Conservation (phyloP, 2,329 filamentous ascomycete genomes). For the Pestalotiopsis sp. region DNA sequence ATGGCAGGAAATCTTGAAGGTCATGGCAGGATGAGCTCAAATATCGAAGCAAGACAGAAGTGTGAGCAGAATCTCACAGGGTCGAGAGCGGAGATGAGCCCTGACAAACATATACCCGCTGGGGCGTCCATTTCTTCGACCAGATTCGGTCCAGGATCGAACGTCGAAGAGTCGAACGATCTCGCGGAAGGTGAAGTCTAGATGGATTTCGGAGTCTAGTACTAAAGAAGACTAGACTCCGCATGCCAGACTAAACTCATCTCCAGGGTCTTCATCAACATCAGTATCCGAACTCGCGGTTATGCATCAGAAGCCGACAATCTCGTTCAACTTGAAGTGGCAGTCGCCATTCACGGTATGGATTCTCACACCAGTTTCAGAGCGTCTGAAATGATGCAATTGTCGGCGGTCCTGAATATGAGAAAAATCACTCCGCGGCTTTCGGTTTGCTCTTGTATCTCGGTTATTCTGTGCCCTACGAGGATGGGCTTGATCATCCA, state of each 20-base stretch:
- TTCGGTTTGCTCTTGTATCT: background rate
- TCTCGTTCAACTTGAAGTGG: background rate
- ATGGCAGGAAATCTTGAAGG: conserved; percentile 28
- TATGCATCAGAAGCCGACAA: background rate
- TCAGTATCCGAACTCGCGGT: background rate
- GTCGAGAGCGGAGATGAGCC: background rate
- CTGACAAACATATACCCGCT: background rate
- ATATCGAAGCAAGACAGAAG: background rate
- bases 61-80: background rate
- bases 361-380: background rate
- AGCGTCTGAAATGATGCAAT: background rate
- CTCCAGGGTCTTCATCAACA: background rate
- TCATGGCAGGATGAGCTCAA: background rate
- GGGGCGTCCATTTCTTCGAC: background rate
- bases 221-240: conserved; percentile 14
- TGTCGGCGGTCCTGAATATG: background rate
- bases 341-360: background rate
- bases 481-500: background rate
- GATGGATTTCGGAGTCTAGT: conserved; percentile 8
- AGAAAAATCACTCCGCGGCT: background rate
- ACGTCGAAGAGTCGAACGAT: conserved; percentile 2
- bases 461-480: background rate
- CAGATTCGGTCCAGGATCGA: background rate
- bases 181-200: background rate
- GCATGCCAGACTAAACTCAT: background rate